These are phyloP conservation scores for Acer negundo DNA, from an alignment of 345 rosid genomes.

Conservation along the genomic window DNA sequence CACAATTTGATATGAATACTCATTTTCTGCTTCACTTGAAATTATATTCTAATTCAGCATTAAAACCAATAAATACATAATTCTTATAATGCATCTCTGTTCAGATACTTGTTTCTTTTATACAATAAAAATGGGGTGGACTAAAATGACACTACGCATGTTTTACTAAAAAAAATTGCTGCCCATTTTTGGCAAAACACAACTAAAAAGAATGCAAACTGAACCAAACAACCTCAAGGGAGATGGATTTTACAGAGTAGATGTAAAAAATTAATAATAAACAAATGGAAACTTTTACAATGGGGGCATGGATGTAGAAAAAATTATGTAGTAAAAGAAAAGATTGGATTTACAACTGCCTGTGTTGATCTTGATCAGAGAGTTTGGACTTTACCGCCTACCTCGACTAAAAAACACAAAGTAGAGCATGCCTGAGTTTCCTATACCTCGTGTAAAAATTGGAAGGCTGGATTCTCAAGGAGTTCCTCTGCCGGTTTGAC, in stretches of 20 bases:
- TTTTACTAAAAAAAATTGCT: slow-evolving; percentile 18
- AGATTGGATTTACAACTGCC: slow-evolving; percentile 34
- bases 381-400: slow-evolving; percentile 20
- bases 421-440: slow-evolving; percentile 30
- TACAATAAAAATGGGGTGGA: slow-evolving; percentile 42
- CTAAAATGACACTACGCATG: slow-evolving; percentile 15
- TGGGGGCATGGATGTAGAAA: slow-evolving; percentile 23
- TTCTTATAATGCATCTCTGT: slow-evolving; percentile 19
- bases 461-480: slow-evolving; percentile 73
- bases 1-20: too few species aligned
- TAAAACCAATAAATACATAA: slow-evolving; percentile 10
- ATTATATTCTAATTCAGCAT: not conserved
- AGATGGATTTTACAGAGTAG: slow-evolving; percentile 38
- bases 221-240: slow-evolving; percentile 8
- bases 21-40: not conserved
- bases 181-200: slow-evolving; percentile 24
- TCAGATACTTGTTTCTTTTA: slow-evolving; percentile 20
- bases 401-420: slow-evolving; percentile 19
- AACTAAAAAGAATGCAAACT: slow-evolving; percentile 12
- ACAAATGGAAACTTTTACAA: slow-evolving; percentile 42
- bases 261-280: slow-evolving; percentile 34
- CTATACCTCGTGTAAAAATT: slow-evolving; percentile 68
- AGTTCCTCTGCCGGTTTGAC: slow-evolving; percentile 84
- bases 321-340: not conserved
- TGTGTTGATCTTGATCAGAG: slow-evolving; percentile 11